phyloP scores from a whole-genome alignment of 169 alveolate species.

The Eimeria maxima region DNA sequence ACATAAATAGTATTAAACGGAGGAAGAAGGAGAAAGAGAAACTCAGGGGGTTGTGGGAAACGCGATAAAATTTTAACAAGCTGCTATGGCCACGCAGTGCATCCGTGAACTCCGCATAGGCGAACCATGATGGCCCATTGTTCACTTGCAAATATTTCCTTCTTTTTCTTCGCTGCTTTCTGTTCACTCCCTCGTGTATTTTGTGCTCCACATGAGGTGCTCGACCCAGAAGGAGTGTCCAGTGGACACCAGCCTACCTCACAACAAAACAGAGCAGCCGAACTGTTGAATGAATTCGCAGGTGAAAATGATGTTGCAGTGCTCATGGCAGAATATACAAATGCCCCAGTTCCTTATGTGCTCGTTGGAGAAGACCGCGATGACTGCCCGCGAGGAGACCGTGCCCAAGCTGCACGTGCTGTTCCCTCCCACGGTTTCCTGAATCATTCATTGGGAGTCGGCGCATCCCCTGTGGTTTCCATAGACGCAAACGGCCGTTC shows the following conservation, averaged over 20 bases:
- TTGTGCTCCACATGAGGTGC: neutral
- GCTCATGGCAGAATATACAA: conserved; percentile 35
- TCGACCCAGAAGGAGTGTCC: neutral
- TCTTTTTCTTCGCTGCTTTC: neutral
- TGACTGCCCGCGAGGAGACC: neutral
- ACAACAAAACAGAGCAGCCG: conserved; percentile 8
- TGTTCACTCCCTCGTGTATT: neutral
- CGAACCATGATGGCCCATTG: neutral
- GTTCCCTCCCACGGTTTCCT: neutral
- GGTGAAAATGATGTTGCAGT: conserved; percentile 41
- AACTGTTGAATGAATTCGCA: conserved; percentile 42
- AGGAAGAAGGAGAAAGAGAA: neutral
- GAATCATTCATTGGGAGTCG: neutral
- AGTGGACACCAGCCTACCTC: neutral
- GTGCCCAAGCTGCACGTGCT: neutral
- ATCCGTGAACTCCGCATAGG: neutral
- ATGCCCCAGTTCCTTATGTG: neutral
- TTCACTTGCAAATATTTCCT: neutral
- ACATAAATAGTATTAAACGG: neutral
- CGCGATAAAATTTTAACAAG: neutral
- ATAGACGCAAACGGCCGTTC: conserved; percentile 36
- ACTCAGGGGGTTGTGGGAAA: neutral
- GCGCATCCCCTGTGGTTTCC: neutral
- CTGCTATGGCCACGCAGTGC: neutral
- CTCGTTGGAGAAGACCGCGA: conserved; percentile 3